A percentile compares a stretch with the other conserved stretches of the same genome.
These are phyloP conservation scores for Orbilia oligospora DNA, from an alignment of 2,329 filamentous ascomycete species.

Conservation along the genomic window DNA sequence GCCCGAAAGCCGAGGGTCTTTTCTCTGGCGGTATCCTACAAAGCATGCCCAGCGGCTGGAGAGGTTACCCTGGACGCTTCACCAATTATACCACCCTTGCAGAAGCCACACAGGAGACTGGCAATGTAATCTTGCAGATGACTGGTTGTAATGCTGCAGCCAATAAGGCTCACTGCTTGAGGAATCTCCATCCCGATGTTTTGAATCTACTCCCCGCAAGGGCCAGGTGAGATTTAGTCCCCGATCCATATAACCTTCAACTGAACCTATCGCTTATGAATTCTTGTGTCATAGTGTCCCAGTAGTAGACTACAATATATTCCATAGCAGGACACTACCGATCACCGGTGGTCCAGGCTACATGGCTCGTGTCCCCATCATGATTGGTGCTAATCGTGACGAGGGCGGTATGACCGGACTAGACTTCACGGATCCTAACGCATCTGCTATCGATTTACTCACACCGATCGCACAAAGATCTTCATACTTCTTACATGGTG, in stretches of 20 bases:
- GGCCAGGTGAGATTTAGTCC: slow-evolving; percentile 16
- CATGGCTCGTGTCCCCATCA: slow-evolving; percentile 65
- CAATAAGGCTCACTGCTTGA: slow-evolving; percentile 18
- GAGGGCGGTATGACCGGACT: slow-evolving; percentile 58
- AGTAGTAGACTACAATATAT: slow-evolving; percentile 62
- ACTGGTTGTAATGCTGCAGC: slow-evolving; percentile 23
- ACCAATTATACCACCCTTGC: slow-evolving; percentile 22
- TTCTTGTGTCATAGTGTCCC: slow-evolving; percentile 50
- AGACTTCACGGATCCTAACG: slow-evolving; percentile 41
- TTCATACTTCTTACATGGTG: slow-evolving; percentile 2
- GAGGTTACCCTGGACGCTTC: slow-evolving; percentile 5
- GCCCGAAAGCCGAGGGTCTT: slow-evolving; percentile 11
- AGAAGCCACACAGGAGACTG: slow-evolving; percentile 16
- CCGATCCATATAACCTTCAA: background rate
- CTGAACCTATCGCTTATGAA: background rate
- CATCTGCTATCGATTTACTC: slow-evolving; percentile 58
- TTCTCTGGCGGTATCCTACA: slow-evolving; percentile 32
- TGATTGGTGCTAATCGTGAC: slow-evolving; percentile 67
- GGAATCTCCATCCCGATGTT: background rate
- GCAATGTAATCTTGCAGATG: background rate
- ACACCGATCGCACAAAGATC: slow-evolving; percentile 45
- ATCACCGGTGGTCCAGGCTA: slow-evolving; percentile 64
- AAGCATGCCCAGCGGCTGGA: slow-evolving; percentile 36
- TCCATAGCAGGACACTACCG: slow-evolving; percentile 56
- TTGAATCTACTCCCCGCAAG: slow-evolving; percentile 9